Percentiles rank a stretch among this genome's conserved stretches.
Evolutionary conservation across 1,284 basidiomycete genomes (phyloP).

Genomic region (Sporisorium scitamineum): DNA sequence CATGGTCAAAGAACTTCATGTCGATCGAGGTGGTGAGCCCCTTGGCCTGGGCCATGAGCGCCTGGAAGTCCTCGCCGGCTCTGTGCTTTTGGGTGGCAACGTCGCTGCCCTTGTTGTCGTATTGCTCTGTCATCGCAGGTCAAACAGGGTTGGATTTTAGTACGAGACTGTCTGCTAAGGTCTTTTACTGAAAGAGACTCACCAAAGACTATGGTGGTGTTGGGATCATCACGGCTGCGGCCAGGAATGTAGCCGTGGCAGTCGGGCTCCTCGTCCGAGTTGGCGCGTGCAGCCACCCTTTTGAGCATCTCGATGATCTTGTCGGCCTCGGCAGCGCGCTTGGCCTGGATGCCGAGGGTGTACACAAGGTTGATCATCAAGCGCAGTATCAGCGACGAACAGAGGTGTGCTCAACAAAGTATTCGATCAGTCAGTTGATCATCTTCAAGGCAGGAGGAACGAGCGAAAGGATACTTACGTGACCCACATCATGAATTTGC

Average conservation of each 20-base stretch:
- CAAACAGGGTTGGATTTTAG: neutral
- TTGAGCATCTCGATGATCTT: conserved; percentile 41
- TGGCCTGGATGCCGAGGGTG: conserved; percentile 37
- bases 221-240: conserved; percentile 45
- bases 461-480: conserved; percentile 31
- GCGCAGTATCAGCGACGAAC: neutral
- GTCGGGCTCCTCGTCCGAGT: conserved; percentile 51
- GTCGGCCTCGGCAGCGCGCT: conserved; percentile 43
- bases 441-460: neutral
- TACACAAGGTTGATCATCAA: neutral
- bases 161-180: neutral
- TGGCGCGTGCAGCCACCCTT: conserved; percentile 40
- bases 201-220: conserved; percentile 49
- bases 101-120: conserved; percentile 51
- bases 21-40: conserved; percentile 41
- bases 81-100: conserved; percentile 33
- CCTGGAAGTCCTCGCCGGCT: conserved; percentile 39
- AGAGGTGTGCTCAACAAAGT: no score
- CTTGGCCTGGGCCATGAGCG: conserved; percentile 42
- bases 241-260: conserved; percentile 38
- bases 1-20: conserved; percentile 47
- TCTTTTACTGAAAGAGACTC: conserved; percentile 3
- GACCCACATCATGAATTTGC: conserved; percentile 45
- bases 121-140: conserved; percentile 28
- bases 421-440: neutral